Evolutionary conservation across 495 filamentous ascomycete genomes (phyloP), one percentile per base, ranked within the genome.

Genomic region (Symbiotaphrina buchneri): DNA sequence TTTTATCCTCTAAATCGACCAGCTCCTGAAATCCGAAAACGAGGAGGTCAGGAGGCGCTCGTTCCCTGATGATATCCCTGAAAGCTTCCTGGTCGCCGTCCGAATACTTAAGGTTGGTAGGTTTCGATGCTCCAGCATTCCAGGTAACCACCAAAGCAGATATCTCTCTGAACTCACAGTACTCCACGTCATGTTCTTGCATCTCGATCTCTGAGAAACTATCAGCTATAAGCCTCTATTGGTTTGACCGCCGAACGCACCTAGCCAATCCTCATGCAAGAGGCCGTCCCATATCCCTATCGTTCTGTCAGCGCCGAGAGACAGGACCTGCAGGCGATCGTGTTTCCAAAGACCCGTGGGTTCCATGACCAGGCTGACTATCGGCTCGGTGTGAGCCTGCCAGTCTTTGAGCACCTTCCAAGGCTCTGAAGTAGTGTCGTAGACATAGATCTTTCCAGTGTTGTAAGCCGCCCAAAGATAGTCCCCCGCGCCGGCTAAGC

Each of bases 11-110:
- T 10, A 97, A 55, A 43, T 97, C 90, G 8, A 97, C 85, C 6
- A 97, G 60, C 48, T 97, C 87, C 47, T 97, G 87, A 47, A 97
- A 97, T 6, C 87, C 87, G 61, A 95, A 97, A 3, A 97, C 68
- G 4, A 97, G 55, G 30, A 97, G 74, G 41, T 95, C 87, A 0
- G 87, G 81, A 6, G 74, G 70, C 30, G 74, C 59, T 33, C 75
- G 71, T 19, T 56, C 62, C 36, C 70, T 57, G 24, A 92, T 55
- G 0, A 87, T 59, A 33, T 79, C 59, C 39, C 67, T 65, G 35
- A 95, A 71, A 47, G 95, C 93, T 19, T 60, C 55, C 4, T 59
- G 60, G 40, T 85, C 76, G 21, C 66, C 59, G 8, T 68, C 61
- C 32, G 72, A 66, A 38, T 74, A 65, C 10, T 27, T 6, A 13